Base-by-base conservation (phyloP, 1,284 basidiomycete species). In the Cryptococcus depauperatus region DNA sequence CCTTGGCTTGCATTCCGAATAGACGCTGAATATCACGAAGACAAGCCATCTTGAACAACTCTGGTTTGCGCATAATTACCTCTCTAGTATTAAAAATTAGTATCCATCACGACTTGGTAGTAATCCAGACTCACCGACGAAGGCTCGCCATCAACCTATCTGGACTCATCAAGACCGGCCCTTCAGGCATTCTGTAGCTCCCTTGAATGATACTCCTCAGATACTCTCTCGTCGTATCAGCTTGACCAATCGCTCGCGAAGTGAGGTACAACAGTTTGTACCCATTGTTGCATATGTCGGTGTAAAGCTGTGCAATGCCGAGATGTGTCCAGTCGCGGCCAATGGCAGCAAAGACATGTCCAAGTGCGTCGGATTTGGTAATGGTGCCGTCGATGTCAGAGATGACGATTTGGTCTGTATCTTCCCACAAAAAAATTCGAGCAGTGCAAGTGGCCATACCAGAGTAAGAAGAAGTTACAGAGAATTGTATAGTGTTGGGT, bases 11-110 rank as follows among this genome's bases (percentile, higher is more conserved):
- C 21, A 79, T 77, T 7, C 87, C 86, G 64, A 97, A 99, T 7
- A 98, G 71, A 23, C 91, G 78, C 58, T 91, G 89, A 47, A 99
- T 96, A 70, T 99, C 95, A 30, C 92, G 78, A 54, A 99, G 73
- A 71, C 92, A 97, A 3, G 95, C 93, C 95, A 99, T 99, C 76
- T 99, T 99, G 79, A 99, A 99, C 25, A 98, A 81, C 66, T 99
- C 95, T 0, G 95, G 95, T 72, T 98, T 97, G 30, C 92, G 83
- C 83, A 95, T 85, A 60, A 96, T 92, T n/a, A 96, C 91, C 71
- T 96, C 91, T 3, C 89, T 90, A 55, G 5, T 29, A 7, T 3
- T 5, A 7, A 28, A 39, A 16, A 9, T 16, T 13, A 26, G 11
- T 37, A 4, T 37, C 2, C 37, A 19, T 28, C 16, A 39, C n/a